These are phyloP conservation scores for Aristolochia californica DNA, from an alignment of 164 flowering plant species.

Conservation along the genomic window DNA sequence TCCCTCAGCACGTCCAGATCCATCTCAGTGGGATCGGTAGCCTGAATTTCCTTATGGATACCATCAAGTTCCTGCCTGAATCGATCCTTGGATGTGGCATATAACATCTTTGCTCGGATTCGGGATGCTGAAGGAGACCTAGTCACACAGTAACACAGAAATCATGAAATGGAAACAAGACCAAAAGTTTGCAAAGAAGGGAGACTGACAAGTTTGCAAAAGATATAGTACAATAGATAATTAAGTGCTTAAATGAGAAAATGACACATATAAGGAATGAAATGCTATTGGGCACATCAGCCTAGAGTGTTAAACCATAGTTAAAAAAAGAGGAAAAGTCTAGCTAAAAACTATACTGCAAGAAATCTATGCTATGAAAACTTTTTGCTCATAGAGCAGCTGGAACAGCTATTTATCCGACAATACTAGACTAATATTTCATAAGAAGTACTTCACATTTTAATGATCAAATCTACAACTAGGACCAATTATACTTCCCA, in stretches of 20 bases:
- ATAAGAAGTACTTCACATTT: too few relatives aligned
- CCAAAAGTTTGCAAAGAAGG: neutral
- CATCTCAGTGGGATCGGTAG: constrained; percentile 82
- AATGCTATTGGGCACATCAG: too few relatives aligned
- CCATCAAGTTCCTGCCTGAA: constrained; percentile 63
- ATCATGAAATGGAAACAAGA: neutral
- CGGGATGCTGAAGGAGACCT: constrained; percentile 66
- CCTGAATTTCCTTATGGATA: constrained; percentile 73
- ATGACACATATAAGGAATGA: too few relatives aligned
- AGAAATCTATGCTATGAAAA: too few relatives aligned
- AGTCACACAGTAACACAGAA: neutral
- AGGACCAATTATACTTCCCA: too few relatives aligned
- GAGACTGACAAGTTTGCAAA: neutral
- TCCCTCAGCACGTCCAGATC: constrained; percentile 62
- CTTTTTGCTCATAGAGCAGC: too few relatives aligned
- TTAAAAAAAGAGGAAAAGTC: too few relatives aligned
- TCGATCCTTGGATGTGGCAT: constrained; percentile 70
- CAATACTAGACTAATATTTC: too few relatives aligned
- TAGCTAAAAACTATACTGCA: too few relatives aligned
- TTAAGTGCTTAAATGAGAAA: neutral
- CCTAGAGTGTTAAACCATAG: too few relatives aligned
- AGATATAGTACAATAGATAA: neutral
- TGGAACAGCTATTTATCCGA: too few relatives aligned
- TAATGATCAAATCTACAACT: too few relatives aligned
- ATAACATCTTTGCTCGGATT: constrained; percentile 74